Base-by-base conservation (phyloP, 2,329 filamentous ascomycete species). In the Aspergillus quadrilineatus region DNA sequence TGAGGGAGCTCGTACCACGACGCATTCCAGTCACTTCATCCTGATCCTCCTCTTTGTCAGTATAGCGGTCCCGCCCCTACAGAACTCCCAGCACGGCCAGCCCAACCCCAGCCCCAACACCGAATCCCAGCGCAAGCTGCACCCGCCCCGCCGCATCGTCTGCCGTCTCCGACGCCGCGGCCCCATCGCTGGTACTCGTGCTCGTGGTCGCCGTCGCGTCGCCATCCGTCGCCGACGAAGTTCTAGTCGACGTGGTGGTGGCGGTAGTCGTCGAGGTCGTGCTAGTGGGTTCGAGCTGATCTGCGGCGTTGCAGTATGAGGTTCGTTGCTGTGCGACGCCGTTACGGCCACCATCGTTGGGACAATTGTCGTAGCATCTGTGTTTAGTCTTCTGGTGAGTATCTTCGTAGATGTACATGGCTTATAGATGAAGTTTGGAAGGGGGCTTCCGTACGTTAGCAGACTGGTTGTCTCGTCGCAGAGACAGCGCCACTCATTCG, bases 361-460 rank as follows among this genome's bases (percentile, higher is more conserved):
- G 83, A 75, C 85, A 87, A 77, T 85, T 84, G 77, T 82, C 81
- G 76, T 85, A 87, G 80, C 85, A 87, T 32, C 79, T 80, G 57
- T 56, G 30, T 32, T 30, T 34, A 6, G n/a, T 45, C 10, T 12
- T 45, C 10, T 12, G 7, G 12, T 17, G 4, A 22, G 36, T 50
- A 15, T 34, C 12, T n/a, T 14, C 14, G 14, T n/a, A 41, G 45
- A 14, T 17, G 43, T 28, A 36, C 4, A 22, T 30, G 14, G 8
- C 10, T 7, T 46, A 6, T 34, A 17, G 9, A 10, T 10, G 26
- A 37, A 14, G n/a, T 14, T 32, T 30, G 14, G n/a, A 9, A 14
- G 28, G 37, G 28, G 39, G 30, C 29, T n/a, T 4, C 28, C 22
- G 22, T 54, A 60, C 58, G 58, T 60, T 26, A 60, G 36, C n/a